Evolutionary conservation across 1,284 basidiomycete species (phyloP), one percentile per base, ranked within the genome.

Genomic region (Somion occarium): DNA sequence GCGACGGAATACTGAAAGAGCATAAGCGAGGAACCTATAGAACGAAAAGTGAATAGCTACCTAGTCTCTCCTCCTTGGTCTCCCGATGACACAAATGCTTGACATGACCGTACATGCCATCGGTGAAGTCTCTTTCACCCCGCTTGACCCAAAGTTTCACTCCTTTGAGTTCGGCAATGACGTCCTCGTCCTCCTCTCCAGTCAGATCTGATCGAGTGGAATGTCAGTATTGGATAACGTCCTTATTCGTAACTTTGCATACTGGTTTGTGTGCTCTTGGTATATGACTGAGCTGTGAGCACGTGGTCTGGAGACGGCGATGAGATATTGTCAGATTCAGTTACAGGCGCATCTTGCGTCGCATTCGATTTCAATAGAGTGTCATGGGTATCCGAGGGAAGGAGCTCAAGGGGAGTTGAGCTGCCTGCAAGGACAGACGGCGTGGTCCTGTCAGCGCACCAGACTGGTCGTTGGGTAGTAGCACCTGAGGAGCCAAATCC

Each of bases 121-220:
- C 75, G 23, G 74, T 73, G 59, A 83, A 86, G 18, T 78, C 74
- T 53, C 73, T 77, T 38, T 69, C 65, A 27, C 82, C 83, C 9
- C 82, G 79, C 61, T 83, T 85, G 48, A 79, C 62, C 56, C 76
- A 84, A 22, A 85, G 69, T 58, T 79, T 83, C 22, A 76, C 75
- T 30, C 78, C 77, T 55, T 79, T 82, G 51, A 83, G 66, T 55
- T 84, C 83, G 46, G 74, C 60, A 52, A 69, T 62, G 3, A 79
- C 69, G 3, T 72, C 69, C 64, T 86, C 83, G 41, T 78, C 72
- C 60, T 86, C 83, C 60, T 86, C 83, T 9, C 83, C 83, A 2
- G 83, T 85, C 30, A 73, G 43, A 59, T 66, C 76, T 79, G 44
- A n/a, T 20, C 15, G 39, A 34, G 30, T 46, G 19, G 38, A 7